Conservation (phyloP, 208 protist species). For the Leishmania arabica region DNA sequence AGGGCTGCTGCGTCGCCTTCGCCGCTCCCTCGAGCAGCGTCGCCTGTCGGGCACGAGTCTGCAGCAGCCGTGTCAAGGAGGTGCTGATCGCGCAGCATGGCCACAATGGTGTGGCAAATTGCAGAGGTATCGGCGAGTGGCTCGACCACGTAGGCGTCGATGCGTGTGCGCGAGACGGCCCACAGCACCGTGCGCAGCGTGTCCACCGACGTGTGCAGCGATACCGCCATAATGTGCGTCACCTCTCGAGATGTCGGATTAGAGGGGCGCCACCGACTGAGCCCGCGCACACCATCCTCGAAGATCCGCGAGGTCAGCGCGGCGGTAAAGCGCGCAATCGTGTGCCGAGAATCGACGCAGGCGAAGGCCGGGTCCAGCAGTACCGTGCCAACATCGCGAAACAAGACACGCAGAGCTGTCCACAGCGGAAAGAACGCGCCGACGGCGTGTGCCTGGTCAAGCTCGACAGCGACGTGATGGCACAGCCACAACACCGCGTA, state of each 20-base stretch:
- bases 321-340: constrained; percentile 33
- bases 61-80: constrained; percentile 20
- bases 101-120: constrained; percentile 18
- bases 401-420: constrained; percentile 29
- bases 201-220: constrained; percentile 35
- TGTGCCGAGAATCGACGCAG: constrained; percentile 57
- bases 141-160: constrained; percentile 24
- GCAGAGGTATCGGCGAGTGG: constrained; percentile 29
- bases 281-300: constrained; percentile 32
- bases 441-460: constrained; percentile 11
- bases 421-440: constrained; percentile 31
- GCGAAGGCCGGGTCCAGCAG: constrained; percentile 45
- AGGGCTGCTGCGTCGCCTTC: neutral
- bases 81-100: constrained; percentile 36
- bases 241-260: constrained; percentile 36
- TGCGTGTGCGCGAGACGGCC: constrained; percentile 31
- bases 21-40: neutral
- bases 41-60: neutral
- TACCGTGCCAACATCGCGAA: constrained; percentile 51
- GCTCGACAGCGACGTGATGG: constrained; percentile 2
- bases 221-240: constrained; percentile 24
- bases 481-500: constrained; percentile 47
- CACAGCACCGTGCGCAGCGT: constrained; percentile 34
- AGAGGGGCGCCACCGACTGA: constrained; percentile 44
- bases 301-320: constrained; percentile 28